Evolutionary conservation across 2,329 filamentous ascomycete genomes (phyloP), one percentile per base, ranked within the genome.

Genomic region (Apiospora koreana): DNA sequence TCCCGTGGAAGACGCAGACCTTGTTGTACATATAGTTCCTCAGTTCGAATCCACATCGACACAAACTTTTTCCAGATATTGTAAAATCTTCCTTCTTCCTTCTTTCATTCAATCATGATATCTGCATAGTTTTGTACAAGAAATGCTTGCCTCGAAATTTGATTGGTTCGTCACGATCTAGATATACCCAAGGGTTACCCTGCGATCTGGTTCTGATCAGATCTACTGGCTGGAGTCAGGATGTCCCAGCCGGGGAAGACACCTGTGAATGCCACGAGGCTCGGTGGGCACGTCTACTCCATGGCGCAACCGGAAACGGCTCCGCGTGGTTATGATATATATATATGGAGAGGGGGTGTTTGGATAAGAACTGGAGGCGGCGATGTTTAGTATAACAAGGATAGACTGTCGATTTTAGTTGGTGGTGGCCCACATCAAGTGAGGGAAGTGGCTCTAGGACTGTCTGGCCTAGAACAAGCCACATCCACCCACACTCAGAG

Each of bases 261-360:
- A 23, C 8, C 35, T 28, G 21, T n/a, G 31, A 38, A 35, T 58
- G 28, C 54, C 54, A 62, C 54, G 54, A 62, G 54, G 54, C 35
- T 9, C 12, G 54, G 54, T 62, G 54, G 54, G 31, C 28, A 58
- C 50, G 2, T 21, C 21, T 38, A 5, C 43, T 31, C 54, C 31
- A 62, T 62, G 35, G 54, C 54, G 54, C 54, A 62, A 62, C 31
- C 54, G 54, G 54, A 12, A 62, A 62, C 54, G 54, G 31, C 54
- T 38, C 31, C 54, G 54, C 54, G 31, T 38, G 31, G 28, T 58
- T 9, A 25, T 6, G 28, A n/a, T 31, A 43, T 43, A 43, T 31
- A 18, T 28, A 12, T 12, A 50, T 50, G 46, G 10, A 50, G 50
- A 58, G 50, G 3, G 28, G 50, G 50, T 4, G 50, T 62, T 35